These are phyloP conservation scores for Coemansia sp. DNA, from an alignment of 192 early-diverging fungal species.

Conservation along the genomic window DNA sequence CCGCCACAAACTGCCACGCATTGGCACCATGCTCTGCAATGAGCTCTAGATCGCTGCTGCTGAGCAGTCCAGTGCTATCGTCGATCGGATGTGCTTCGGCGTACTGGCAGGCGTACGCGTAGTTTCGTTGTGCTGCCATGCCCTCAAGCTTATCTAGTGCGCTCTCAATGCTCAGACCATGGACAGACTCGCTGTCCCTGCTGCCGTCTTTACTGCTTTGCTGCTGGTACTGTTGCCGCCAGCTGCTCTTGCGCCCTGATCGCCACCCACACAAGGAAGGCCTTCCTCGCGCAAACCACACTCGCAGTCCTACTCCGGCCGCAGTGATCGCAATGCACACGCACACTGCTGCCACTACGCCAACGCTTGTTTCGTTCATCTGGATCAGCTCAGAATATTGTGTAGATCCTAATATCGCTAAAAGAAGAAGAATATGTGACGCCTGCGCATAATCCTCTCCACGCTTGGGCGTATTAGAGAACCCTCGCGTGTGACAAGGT, in stretches of 20 bases:
- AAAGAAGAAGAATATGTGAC: too few relatives aligned
- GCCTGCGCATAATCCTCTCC: too few relatives aligned
- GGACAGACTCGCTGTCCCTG: slow-evolving; percentile 24
- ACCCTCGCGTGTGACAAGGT: too few relatives aligned
- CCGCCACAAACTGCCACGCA: slow-evolving; percentile 43
- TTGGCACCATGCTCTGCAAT: slow-evolving; percentile 43
- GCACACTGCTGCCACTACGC: slow-evolving; percentile 29
- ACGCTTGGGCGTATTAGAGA: too few relatives aligned
- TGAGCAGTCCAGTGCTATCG: slow-evolving; percentile 39
- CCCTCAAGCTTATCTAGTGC: slow-evolving; percentile 28
- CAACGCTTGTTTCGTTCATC: slow-evolving; percentile 24
- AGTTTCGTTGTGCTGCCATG: slow-evolving; percentile 32
- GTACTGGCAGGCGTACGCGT: slow-evolving; percentile 55
- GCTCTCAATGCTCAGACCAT: slow-evolving; percentile 29
- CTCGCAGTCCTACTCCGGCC: slow-evolving; percentile 11
- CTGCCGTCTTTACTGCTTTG: slow-evolving; percentile 2
- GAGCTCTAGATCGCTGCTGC: slow-evolving; percentile 27
- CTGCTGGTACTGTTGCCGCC: background rate
- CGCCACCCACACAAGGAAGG: slow-evolving; percentile 6
- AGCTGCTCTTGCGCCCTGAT: background rate
- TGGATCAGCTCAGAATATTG: background rate
- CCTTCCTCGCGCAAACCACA: slow-evolving; percentile 8
- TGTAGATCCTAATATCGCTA: too few relatives aligned
- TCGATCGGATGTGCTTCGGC: slow-evolving; percentile 52
- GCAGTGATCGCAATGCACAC: slow-evolving; percentile 15